Conservation (phyloP, 805 yeast species). For the Myxozyma geophila region DNA sequence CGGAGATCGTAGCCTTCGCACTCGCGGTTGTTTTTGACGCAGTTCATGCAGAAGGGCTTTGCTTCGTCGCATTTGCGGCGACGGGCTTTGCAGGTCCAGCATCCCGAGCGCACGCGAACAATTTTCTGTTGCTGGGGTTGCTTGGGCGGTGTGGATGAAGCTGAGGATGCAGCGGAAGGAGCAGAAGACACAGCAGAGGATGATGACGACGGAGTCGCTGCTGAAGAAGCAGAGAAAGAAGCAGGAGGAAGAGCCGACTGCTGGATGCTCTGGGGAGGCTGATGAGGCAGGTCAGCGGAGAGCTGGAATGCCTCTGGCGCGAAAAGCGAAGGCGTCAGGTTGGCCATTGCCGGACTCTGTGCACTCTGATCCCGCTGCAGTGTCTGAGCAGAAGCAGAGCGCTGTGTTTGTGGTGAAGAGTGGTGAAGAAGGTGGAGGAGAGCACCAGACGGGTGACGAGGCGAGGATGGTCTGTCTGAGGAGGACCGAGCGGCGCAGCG, state of each 20-base stretch:
- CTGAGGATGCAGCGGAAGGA: not conserved
- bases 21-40: constrained; percentile 38
- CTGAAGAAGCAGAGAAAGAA: not conserved
- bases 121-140: constrained; percentile 29
- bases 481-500: constrained; percentile 4
- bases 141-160: not conserved
- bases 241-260: not conserved
- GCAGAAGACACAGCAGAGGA: not conserved
- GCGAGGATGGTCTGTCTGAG: not conserved
- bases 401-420: not conserved
- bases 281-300: not conserved
- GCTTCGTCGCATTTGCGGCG: constrained; percentile 71
- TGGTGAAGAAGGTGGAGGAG: not conserved
- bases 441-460: not conserved
- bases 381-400: not conserved
- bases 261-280: constrained; percentile 2
- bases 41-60: constrained; percentile 62
- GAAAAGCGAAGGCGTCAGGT: not conserved
- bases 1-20: constrained; percentile 39
- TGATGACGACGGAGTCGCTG: no score
- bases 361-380: no score
- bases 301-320: constrained; percentile 4
- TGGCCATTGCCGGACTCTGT: not conserved
- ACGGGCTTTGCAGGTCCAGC: constrained; percentile 65
- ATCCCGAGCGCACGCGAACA: constrained; percentile 50